phyloP scores from a whole-genome alignment of 2,329 filamentous ascomycete genomes.

The Penicillium sp. region DNA sequence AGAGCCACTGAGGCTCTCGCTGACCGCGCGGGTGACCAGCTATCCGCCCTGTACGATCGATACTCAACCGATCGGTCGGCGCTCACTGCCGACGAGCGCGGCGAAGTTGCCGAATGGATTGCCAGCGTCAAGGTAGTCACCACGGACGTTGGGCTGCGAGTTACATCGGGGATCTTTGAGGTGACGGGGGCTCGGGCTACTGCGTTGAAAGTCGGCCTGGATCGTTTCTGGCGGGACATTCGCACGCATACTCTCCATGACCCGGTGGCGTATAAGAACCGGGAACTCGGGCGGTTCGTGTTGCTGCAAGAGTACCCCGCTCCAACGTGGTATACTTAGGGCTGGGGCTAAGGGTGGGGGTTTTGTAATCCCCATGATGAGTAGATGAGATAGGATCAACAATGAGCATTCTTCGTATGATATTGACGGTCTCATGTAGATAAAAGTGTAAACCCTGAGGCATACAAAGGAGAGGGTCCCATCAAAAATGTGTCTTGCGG shows the following conservation, averaged over 20 bases:
- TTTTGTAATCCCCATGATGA: not conserved
- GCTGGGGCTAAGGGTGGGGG: not conserved
- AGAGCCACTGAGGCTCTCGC: conserved; percentile 61
- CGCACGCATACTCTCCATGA: conserved; percentile 68
- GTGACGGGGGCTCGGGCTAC: conserved; percentile 63
- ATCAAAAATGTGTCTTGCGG: not conserved
- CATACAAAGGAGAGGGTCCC: not conserved
- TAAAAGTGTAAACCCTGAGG: not conserved
- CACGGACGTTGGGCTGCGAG: conserved; percentile 60
- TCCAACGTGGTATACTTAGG: conserved; percentile 63
- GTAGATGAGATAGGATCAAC: not conserved
- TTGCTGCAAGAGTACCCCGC: conserved; percentile 60
- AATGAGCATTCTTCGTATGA: not conserved
- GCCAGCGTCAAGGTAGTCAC: conserved; percentile 64
- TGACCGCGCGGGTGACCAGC: conserved; percentile 56
- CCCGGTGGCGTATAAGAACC: conserved; percentile 67
- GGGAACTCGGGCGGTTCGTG: conserved; percentile 61
- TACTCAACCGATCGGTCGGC: conserved; percentile 44
- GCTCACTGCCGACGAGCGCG: conserved; percentile 56
- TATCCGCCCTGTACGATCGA: conserved; percentile 51
- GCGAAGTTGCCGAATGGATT: conserved; percentile 64
- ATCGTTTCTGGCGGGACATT: conserved; percentile 68
- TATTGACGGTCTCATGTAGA: not conserved
- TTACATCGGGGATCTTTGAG: conserved; percentile 66
- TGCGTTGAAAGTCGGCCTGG: conserved; percentile 60